A percentile compares a stretch with the other conserved stretches of the same genome.
These are phyloP conservation scores for Pythium chondricola DNA, from an alignment of 352 stramenopile species.

Conservation along the genomic window DNA sequence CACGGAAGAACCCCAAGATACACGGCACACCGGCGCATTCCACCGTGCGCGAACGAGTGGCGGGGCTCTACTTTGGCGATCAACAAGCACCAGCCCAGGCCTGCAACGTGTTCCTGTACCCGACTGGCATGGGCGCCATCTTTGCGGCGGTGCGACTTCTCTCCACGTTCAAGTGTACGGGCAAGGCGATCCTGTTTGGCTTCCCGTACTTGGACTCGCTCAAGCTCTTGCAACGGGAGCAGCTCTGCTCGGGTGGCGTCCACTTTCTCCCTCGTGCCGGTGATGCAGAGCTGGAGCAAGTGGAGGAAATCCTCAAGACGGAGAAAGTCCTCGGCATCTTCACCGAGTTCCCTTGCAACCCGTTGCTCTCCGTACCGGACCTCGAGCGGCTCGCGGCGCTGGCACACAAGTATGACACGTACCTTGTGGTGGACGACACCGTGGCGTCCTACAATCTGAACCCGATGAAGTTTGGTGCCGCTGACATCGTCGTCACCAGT, in stretches of 20 bases:
- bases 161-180: constrained; percentile 29
- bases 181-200: constrained; percentile 85
- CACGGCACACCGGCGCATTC: constrained; percentile 24
- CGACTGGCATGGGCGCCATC: constrained; percentile 87
- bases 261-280: constrained; percentile 87
- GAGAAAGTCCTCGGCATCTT: constrained; percentile 86
- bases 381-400: constrained; percentile 74
- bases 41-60: constrained; percentile 44
- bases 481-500: constrained; percentile 89
- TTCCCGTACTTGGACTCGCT: constrained; percentile 94
- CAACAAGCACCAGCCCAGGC: constrained; percentile 2
- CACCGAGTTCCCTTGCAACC: constrained; percentile 92
- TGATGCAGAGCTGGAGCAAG: constrained; percentile 45
- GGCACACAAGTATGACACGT: constrained; percentile 81
- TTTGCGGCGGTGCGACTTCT: constrained; percentile 76
- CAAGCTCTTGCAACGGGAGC: constrained; percentile 85
- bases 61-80: constrained; percentile 37
- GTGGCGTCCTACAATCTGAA: constrained; percentile 90
- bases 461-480: constrained; percentile 60
- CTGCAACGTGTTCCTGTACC: constrained; percentile 66
- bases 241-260: constrained; percentile 81
- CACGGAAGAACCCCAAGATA: constrained; percentile 2
- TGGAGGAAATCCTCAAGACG: constrained; percentile 61
- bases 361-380: constrained; percentile 82
- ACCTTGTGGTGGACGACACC: constrained; percentile 89